A percentile compares a stretch with the other conserved stretches of the same genome.
Evolutionary conservation across 768 basidiomycete species (phyloP).

Genomic region (Rhizopogon roseolus): DNA sequence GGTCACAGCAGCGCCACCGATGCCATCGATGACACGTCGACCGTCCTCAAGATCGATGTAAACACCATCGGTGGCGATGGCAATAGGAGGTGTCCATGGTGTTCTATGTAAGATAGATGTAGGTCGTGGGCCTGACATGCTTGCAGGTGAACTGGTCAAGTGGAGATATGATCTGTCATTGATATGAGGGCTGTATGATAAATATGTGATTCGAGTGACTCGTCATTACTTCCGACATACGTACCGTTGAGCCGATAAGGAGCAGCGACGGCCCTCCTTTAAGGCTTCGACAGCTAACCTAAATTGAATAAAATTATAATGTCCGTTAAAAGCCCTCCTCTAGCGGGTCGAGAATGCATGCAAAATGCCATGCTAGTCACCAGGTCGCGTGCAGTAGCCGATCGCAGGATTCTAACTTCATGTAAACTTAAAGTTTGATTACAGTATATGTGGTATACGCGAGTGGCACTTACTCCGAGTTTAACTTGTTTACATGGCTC

Average conservation of each 20-base stretch:
- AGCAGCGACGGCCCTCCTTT: neutral
- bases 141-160: neutral
- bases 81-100: slow-evolving; percentile 71
- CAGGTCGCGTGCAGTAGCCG: no score
- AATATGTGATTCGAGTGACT: neutral
- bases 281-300: no score
- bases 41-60: slow-evolving; percentile 74
- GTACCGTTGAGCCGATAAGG: neutral
- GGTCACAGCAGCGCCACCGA: slow-evolving; percentile 82
- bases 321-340: no score
- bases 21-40: slow-evolving; percentile 64
- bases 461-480: no score
- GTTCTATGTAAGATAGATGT: slow-evolving; percentile 60
- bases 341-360: no score
- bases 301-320: no score
- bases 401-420: no score
- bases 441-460: no score
- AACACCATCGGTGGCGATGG: slow-evolving; percentile 58
- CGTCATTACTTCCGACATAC: neutral
- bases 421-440: no score
- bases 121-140: slow-evolving; percentile 1
- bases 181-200: neutral
- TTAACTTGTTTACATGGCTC: slow-evolving; percentile 23
- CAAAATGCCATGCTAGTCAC: no score
- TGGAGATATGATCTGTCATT: neutral